Percentiles rank a stretch among this genome's conserved stretches.
Conservation (phyloP, 257 asterid genomes). For the Euphrasia confusa region DNA sequence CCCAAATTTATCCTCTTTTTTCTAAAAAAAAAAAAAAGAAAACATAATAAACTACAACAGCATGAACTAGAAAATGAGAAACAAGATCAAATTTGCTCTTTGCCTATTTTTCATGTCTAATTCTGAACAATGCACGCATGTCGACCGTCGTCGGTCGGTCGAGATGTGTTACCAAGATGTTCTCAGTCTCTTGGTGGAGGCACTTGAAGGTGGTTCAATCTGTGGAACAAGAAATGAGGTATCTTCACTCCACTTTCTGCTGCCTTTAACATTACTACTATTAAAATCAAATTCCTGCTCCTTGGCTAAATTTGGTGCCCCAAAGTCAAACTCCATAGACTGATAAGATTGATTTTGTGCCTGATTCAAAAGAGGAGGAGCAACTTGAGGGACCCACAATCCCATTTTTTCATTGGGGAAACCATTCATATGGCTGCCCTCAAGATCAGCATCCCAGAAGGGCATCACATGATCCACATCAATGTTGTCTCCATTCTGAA, state of each 20-base stretch:
- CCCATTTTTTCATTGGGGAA: conserved; percentile 34
- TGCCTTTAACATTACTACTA: conserved; percentile 13
- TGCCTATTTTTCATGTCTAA: not conserved
- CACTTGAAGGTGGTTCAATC: conserved; percentile 40
- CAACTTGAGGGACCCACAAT: conserved; percentile 57
- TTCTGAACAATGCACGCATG: not conserved
- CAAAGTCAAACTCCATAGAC: conserved; percentile 33
- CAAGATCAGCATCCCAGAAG: conserved; percentile 39
- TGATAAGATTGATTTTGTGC: conserved; percentile 33
- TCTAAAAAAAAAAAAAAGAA: conserved; percentile 2
- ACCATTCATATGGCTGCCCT: conserved; percentile 30
- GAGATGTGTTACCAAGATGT: conserved; percentile 29
- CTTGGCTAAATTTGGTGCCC: conserved; percentile 35
- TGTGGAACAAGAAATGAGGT: conserved; percentile 62
- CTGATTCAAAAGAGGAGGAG: conserved; percentile 27
- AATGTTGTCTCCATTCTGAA: conserved; percentile 40
- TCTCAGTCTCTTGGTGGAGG: conserved; percentile 35
- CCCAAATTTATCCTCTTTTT: not conserved
- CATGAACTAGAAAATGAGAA: not conserved
- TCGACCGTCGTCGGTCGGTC: no score
- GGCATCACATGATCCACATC: conserved; percentile 37
- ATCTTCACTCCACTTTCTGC: conserved; percentile 50
- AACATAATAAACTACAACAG: conserved; percentile 1
- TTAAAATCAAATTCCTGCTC: conserved; percentile 9
- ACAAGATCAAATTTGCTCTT: conserved; percentile 5